Conservation (phyloP, 177 flowering plant species). For the Vitis hybrid region DNA sequence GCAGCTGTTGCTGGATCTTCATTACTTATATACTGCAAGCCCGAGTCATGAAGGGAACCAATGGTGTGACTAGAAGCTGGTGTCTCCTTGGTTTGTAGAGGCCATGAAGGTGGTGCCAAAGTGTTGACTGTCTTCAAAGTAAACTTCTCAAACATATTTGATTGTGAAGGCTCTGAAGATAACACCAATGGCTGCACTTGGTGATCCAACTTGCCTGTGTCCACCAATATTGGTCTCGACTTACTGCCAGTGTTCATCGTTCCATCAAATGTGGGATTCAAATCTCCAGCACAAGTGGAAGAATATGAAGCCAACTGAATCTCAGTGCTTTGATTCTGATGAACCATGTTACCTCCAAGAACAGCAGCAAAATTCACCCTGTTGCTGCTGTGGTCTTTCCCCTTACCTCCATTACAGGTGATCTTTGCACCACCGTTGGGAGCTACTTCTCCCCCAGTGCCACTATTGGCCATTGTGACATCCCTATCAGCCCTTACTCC, state of each 20-base stretch:
- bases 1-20: conserved; percentile 6
- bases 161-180: conserved; percentile 9
- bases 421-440: neutral
- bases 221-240: neutral
- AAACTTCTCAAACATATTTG: conserved; percentile 2
- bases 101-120: conserved; percentile 1
- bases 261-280: neutral
- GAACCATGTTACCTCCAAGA: neutral
- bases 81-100: neutral
- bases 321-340: neutral
- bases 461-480: neutral
- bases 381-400: neutral
- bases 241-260: neutral
- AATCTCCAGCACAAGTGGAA: conserved; percentile 10
- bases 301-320: conserved; percentile 11
- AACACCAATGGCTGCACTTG: conserved; percentile 14
- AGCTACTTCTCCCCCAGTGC: neutral
- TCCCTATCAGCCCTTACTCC: neutral
- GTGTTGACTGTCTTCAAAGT: conserved; percentile 13
- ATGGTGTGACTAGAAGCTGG: neutral
- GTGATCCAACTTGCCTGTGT: conserved; percentile 3
- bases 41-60: neutral
- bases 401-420: neutral
- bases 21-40: neutral
- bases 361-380: neutral